Evolutionary conservation across 1,284 basidiomycete species (phyloP).

Genomic region (Anthracocystis walkeri): DNA sequence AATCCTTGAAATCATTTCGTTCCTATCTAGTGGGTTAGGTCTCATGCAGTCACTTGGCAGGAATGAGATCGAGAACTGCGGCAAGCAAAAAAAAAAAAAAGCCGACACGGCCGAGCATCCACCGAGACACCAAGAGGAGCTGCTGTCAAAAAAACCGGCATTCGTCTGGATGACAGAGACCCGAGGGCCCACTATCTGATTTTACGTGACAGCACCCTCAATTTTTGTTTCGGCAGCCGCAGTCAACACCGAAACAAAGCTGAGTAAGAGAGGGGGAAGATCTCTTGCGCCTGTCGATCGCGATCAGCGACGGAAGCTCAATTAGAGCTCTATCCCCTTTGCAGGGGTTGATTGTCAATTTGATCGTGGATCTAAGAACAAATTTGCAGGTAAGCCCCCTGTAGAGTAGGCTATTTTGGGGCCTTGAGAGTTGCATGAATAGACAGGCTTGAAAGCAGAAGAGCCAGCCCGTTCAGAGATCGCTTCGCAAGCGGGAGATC

Average conservation of each 20-base stretch:
- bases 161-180: slow-evolving; percentile 2
- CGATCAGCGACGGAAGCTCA: slow-evolving; percentile 7
- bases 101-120: slow-evolving; percentile 25
- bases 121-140: slow-evolving; percentile 8
- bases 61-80: background rate
- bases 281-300: background rate
- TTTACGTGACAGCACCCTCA: slow-evolving; percentile 19
- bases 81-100: background rate
- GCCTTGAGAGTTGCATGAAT: too few species aligned
- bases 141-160: background rate
- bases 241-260: background rate
- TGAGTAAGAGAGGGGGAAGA: too few species aligned
- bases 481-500: too few species aligned
- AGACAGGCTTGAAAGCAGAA: too few species aligned
- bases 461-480: too few species aligned
- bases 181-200: background rate
- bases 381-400: too few species aligned
- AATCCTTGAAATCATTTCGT: background rate
- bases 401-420: too few species aligned
- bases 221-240: slow-evolving; percentile 8
- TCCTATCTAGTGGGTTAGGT: background rate
- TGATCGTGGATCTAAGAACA: background rate
- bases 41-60: background rate
- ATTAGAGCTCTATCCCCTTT: background rate
- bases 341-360: too few species aligned